Percentiles rank a stretch among this genome's conserved stretches.
Evolutionary conservation across 1,139 yeast genomes (phyloP).

Genomic region (Taphrina communis): DNA sequence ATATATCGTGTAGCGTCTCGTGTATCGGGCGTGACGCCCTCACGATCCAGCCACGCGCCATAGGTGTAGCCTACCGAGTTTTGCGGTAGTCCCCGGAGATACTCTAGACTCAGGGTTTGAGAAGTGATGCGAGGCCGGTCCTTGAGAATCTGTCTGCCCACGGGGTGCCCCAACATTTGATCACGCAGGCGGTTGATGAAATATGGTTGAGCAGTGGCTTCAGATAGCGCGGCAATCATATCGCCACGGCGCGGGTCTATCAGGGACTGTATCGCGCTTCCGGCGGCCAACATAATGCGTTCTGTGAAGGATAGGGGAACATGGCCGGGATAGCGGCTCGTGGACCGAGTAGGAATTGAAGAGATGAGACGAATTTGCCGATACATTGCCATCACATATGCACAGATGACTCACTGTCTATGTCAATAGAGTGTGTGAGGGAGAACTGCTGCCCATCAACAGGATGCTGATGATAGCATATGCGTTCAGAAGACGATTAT

Average conservation of each 20-base stretch:
- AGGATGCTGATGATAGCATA: no score
- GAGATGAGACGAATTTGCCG: conserved; percentile 10
- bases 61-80: conserved; percentile 80
- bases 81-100: conserved; percentile 66
- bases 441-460: neutral
- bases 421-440: neutral
- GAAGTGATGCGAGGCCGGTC: conserved; percentile 87
- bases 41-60: conserved; percentile 79
- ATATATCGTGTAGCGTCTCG: conserved; percentile 81
- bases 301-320: conserved; percentile 74
- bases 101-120: conserved; percentile 66
- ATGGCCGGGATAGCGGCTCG: conserved; percentile 68
- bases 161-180: conserved; percentile 74
- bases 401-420: neutral
- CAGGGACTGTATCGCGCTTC: conserved; percentile 83
- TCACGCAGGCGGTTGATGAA: conserved; percentile 67
- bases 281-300: conserved; percentile 65
- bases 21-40: conserved; percentile 93
- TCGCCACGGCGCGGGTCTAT: conserved; percentile 69
- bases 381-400: neutral
- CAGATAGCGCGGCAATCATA: conserved; percentile 91
- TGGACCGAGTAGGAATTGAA: conserved; percentile 16
- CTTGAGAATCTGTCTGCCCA: conserved; percentile 75
- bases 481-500: no score
- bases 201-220: conserved; percentile 78